Evolutionary conservation across 1,284 basidiomycete genomes (phyloP).

Genomic region (Meira nashicola): DNA sequence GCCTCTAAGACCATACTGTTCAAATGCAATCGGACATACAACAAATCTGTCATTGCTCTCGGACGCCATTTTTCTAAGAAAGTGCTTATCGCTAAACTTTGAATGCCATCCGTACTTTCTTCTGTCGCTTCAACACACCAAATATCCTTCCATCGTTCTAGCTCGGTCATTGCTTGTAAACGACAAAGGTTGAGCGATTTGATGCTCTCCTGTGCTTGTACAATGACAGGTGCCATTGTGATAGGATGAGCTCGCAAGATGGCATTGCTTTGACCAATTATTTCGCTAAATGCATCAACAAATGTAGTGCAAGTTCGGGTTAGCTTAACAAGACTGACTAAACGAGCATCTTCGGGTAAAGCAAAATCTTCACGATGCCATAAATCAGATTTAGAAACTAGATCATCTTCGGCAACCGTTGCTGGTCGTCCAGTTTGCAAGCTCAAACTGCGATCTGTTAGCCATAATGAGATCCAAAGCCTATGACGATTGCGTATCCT

Average conservation of each 20-base stretch:
- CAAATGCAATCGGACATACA: conserved; percentile 36
- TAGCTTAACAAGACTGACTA: conserved; percentile 39
- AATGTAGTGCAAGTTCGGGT: conserved; percentile 34
- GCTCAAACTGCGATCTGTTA: conserved; percentile 38
- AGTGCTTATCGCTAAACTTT: conserved; percentile 1
- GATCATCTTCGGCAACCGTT: conserved; percentile 36
- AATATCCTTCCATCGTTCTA: conserved; percentile 41
- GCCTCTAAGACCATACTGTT: conserved; percentile 38
- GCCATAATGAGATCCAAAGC: conserved; percentile 41
- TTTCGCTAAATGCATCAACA: conserved; percentile 29
- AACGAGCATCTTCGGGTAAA: conserved; percentile 33
- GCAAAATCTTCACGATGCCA: conserved; percentile 45
- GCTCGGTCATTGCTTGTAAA: conserved; percentile 32
- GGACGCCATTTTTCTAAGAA: conserved; percentile 39
- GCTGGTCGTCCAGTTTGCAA: conserved; percentile 40
- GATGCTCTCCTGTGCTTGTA: conserved; percentile 11
- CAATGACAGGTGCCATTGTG: neutral
- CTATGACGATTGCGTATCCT: conserved; percentile 36
- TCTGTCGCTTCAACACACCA: conserved; percentile 27
- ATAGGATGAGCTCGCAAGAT: neutral
- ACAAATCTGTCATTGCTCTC: conserved; percentile 34
- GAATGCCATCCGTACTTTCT: conserved; percentile 2
- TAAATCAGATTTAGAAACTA: conserved; percentile 32
- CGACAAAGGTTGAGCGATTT: conserved; percentile 34
- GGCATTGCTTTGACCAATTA: conserved; percentile 12